These are phyloP conservation scores for Amanita polypyramis DNA, from an alignment of 768 basidiomycete genomes.

Conservation along the genomic window DNA sequence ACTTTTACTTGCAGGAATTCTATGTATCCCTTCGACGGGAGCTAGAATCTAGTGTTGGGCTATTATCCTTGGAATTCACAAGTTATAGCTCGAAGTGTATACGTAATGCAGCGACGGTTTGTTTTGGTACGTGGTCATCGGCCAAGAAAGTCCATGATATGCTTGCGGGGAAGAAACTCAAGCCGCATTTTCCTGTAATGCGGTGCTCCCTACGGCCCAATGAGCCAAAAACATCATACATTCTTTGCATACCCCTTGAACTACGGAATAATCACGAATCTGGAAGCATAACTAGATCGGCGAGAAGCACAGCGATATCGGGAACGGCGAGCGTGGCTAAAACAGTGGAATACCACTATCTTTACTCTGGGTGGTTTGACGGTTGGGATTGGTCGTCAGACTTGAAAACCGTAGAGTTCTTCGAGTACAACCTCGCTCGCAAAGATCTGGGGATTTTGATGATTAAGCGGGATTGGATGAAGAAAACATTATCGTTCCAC, in stretches of 20 bases:
- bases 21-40: slow-evolving; percentile 4
- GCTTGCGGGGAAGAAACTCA: slow-evolving; percentile 23
- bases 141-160: slow-evolving; percentile 29
- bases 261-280: slow-evolving; percentile 37
- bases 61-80: background rate
- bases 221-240: slow-evolving; percentile 27
- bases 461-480: slow-evolving; percentile 1
- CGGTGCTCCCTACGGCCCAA: slow-evolving; percentile 33
- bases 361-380: background rate
- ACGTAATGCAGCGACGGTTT: slow-evolving; percentile 22
- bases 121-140: slow-evolving; percentile 38
- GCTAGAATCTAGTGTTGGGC: background rate
- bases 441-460: background rate
- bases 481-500: background rate
- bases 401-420: background rate
- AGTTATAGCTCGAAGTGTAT: background rate
- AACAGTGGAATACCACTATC: background rate
- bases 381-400: slow-evolving; percentile 1
- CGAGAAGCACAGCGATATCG: background rate
- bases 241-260: slow-evolving; percentile 31
- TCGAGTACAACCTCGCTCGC: background rate
- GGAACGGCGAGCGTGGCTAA: background rate
- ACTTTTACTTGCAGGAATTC: slow-evolving; percentile 1
- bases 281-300: background rate
- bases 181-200: slow-evolving; percentile 21